These are phyloP conservation scores for Solanum chacoense DNA, from an alignment of 305 asterid species.

Conservation along the genomic window DNA sequence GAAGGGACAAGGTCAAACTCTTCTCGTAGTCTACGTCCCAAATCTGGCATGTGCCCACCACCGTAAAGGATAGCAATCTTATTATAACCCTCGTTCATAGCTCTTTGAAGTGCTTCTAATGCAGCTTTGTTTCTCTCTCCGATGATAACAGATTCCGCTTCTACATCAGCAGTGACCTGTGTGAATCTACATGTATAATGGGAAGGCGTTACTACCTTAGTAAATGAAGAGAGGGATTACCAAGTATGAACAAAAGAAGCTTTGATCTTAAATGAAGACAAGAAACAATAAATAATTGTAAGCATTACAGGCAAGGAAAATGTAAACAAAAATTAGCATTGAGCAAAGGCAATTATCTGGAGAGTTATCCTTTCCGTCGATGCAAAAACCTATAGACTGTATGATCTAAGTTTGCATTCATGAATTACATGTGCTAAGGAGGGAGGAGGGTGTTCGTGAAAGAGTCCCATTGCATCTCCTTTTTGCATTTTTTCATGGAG, in stretches of 20 bases:
- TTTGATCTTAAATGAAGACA: neutral
- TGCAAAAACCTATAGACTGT: neutral
- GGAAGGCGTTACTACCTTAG: neutral
- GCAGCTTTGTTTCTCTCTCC: conserved; percentile 97
- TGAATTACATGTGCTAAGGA: neutral
- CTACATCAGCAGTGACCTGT: conserved; percentile 65
- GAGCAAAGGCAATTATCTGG: neutral
- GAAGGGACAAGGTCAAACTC: conserved; percentile 86
- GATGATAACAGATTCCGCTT: conserved; percentile 79
- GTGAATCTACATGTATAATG: conserved; percentile 44
- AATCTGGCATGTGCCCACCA: conserved; percentile 98
- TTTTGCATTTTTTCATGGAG: neutral
- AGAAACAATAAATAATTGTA: neutral
- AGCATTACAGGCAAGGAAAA: neutral
- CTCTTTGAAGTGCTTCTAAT: conserved; percentile 51
- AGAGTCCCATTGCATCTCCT: neutral
- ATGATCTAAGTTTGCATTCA: neutral
- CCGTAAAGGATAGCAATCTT: conserved; percentile 90
- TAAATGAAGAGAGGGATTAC: neutral
- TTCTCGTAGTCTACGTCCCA: conserved; percentile 66
- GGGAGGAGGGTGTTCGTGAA: neutral
- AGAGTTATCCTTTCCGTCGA: neutral
- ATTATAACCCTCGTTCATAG: conserved; percentile 54
- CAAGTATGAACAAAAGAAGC: neutral
- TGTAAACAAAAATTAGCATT: neutral